Percentiles rank a stretch among this genome's conserved stretches.
phyloP scores from a whole-genome alignment of 23 red algal genomes.

The Gracilariopsis chorda region DNA sequence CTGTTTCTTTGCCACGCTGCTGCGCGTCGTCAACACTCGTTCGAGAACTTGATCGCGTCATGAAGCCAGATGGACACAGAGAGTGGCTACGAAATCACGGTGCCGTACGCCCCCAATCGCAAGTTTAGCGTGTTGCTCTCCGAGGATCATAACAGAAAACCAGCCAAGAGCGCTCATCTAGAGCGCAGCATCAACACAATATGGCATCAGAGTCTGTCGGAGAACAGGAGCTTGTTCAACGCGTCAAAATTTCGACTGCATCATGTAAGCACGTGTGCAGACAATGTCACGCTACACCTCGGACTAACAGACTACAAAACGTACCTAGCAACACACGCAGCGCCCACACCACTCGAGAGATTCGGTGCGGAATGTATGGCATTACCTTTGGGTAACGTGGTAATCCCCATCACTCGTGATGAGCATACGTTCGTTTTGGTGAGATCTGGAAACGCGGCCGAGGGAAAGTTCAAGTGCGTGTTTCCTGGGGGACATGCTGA shows the following conservation, averaged over 20 bases:
- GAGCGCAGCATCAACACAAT: slow-evolving; percentile 31
- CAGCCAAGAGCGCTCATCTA: not conserved
- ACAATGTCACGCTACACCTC: slow-evolving; percentile 15
- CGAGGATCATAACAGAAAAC: not conserved
- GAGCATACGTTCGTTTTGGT: not conserved
- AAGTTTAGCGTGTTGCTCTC: slow-evolving; percentile 10
- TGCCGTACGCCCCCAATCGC: slow-evolving; percentile 30
- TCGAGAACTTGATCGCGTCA: too few relatives aligned
- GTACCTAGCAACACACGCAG: slow-evolving; percentile 42
- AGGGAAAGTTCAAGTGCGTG: slow-evolving; percentile 20
- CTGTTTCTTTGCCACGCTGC: too few relatives aligned
- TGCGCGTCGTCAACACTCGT: too few relatives aligned
- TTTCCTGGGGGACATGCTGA: slow-evolving; percentile 65
- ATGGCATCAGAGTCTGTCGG: not conserved
- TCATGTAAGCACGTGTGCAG: not conserved
- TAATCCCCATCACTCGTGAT: slow-evolving; percentile 27
- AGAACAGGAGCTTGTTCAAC: slow-evolving; percentile 52
- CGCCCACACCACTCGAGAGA: not conserved
- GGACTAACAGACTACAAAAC: slow-evolving; percentile 69
- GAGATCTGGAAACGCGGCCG: not conserved
- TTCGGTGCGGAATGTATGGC: slow-evolving; percentile 22
- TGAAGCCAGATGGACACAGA: slow-evolving; percentile 13
- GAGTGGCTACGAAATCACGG: not conserved
- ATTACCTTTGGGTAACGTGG: slow-evolving; percentile 42
- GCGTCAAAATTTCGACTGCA: slow-evolving; percentile 43